Base-by-base conservation (phyloP, 495 filamentous ascomycete species). In the Chaetomidium leptoderma region DNA sequence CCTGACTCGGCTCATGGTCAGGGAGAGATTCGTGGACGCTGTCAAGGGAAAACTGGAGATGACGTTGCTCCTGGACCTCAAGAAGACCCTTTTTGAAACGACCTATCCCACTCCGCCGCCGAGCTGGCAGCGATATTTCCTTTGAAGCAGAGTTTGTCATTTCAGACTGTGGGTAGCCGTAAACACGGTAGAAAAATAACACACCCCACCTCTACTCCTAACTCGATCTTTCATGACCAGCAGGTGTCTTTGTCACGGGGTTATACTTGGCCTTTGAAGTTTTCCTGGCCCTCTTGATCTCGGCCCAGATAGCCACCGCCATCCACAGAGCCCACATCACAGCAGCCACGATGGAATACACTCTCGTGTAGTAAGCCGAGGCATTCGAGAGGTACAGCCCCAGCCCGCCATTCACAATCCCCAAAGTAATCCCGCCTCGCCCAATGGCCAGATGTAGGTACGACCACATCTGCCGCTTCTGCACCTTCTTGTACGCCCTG, bases 331-430 rank as follows among this genome's bases (percentile, higher is more conserved):
- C 17, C 64, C 71, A 72, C 29, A 72, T 58, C n/a, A 73, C 9
- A 14, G 44, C 69, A 0, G 71, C 68, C 8, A 77, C 62, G 33
- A 73, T 63, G 52, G 61, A 60, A 47, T 76, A 76, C 14, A 63
- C 69, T 21, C 62, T 58, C 57, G 68, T 63, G n/a, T 53, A 23
- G 4, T 53, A 55, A 14, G 50, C 39, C 6, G 52, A 42, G 1
- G 69, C 70, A 13, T 63, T 65, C 7, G 80, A 70, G 4, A 85
- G 63, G 7, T 72, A 58, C 21, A 89, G 71, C 0, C 87, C 87
- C 16, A 89, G 66, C 0, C 85, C 85, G 32, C 80, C 87, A 68
- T 90, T 89, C 48, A 90, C 74, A 43, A 89, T 79, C 2, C 83
- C 88, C 0, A 88, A 65, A 0, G 79, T 72, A 5, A 91, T 73